Conservation (phyloP, 1,139 yeast species). For the Zygoascus meyerae region DNA sequence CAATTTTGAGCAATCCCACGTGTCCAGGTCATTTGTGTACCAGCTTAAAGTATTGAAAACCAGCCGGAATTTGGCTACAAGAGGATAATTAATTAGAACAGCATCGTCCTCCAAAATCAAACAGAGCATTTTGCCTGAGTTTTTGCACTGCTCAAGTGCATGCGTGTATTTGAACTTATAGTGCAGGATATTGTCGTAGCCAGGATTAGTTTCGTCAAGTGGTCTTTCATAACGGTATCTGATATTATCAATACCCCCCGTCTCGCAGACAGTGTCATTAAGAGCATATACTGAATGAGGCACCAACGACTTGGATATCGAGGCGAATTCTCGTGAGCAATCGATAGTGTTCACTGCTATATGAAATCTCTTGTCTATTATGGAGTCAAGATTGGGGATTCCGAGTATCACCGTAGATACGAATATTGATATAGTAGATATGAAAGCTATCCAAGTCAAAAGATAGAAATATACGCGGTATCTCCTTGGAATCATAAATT, state of each 20-base stretch:
- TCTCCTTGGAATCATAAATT: background rate
- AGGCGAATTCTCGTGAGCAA: constrained; percentile 3
- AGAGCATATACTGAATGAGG: background rate
- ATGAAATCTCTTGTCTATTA: constrained; percentile 2
- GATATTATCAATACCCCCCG: background rate
- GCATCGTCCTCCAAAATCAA: constrained; percentile 18
- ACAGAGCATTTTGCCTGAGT: constrained; percentile 18
- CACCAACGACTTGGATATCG: background rate
- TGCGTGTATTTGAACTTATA: constrained; percentile 7
- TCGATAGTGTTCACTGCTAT: constrained; percentile 7
- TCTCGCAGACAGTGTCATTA: constrained; percentile 6
- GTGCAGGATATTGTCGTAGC: background rate
- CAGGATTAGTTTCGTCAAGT: background rate
- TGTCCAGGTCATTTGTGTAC: constrained; percentile 12
- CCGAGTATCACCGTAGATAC: constrained; percentile 1
- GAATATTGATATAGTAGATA: background rate
- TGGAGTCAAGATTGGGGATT: background rate
- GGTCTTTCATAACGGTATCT: background rate
- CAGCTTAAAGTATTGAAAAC: constrained; percentile 18
- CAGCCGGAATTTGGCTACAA: constrained; percentile 10
- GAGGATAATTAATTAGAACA: constrained; percentile 12
- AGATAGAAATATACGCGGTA: background rate
- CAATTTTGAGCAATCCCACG: constrained; percentile 19
- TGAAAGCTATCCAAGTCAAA: background rate
- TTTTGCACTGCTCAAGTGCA: constrained; percentile 17